Evolutionary conservation across 208 protist species (phyloP).

Genomic region (Chromosphaera perkinsii): DNA sequence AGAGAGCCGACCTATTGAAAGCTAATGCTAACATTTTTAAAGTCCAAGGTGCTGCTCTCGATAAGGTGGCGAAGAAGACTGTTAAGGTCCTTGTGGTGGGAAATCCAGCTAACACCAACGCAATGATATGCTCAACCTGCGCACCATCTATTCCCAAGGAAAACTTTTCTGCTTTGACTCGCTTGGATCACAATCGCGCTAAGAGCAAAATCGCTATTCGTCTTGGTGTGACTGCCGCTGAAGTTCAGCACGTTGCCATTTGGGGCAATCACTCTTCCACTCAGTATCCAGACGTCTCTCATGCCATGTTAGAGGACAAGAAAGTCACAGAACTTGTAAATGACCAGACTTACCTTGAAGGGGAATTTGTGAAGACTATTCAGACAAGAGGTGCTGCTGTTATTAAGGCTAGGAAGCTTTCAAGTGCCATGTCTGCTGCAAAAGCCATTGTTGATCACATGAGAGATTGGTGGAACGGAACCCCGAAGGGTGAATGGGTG

Average conservation of each 20-base stretch:
- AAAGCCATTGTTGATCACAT: slow-evolving; percentile 65
- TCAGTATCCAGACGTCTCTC: slow-evolving; percentile 77
- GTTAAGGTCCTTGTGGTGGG: slow-evolving; percentile 83
- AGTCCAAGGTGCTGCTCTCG: slow-evolving; percentile 76
- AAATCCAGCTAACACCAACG: slow-evolving; percentile 96
- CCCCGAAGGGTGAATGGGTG: slow-evolving; percentile 53
- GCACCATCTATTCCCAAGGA: slow-evolving; percentile 69
- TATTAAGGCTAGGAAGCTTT: slow-evolving; percentile 73
- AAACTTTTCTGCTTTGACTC: slow-evolving; percentile 88
- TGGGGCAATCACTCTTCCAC: slow-evolving; percentile 90
- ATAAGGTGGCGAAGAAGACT: slow-evolving; percentile 67
- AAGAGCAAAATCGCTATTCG: slow-evolving; percentile 61
- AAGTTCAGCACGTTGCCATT: slow-evolving; percentile 80
- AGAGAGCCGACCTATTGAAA: slow-evolving; percentile 87
- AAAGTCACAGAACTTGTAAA: slow-evolving; percentile 56
- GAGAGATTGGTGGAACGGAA: slow-evolving; percentile 64
- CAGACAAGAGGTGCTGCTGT: slow-evolving; percentile 81
- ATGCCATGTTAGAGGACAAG: slow-evolving; percentile 48
- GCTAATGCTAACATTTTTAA: slow-evolving; percentile 89
- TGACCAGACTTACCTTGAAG: slow-evolving; percentile 65
- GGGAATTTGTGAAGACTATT: slow-evolving; percentile 50
- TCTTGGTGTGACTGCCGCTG: slow-evolving; percentile 47
- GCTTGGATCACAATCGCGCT: slow-evolving; percentile 91
- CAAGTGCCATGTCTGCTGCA: slow-evolving; percentile 85
- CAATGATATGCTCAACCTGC: slow-evolving; percentile 66